Percentiles rank a stretch among this genome's conserved stretches.
These are phyloP conservation scores for Septoria petroselini DNA, from an alignment of 2,329 filamentous ascomycete genomes.

Conservation along the genomic window DNA sequence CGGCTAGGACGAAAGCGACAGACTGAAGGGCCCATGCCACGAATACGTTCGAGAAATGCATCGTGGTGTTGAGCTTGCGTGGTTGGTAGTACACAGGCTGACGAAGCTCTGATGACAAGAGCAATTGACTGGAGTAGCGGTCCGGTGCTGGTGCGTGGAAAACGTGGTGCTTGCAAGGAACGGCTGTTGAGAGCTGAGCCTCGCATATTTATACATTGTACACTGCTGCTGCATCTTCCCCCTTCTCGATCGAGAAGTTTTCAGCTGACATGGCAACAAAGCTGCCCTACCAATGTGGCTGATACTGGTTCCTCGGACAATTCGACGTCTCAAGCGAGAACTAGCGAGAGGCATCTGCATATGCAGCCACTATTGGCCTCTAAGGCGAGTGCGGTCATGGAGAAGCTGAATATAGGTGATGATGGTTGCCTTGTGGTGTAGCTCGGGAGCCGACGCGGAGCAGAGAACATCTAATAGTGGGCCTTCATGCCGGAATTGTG, in stretches of 20 bases:
- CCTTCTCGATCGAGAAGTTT: too few relatives aligned
- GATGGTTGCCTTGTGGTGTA: too few relatives aligned
- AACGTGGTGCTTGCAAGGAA: slow-evolving; percentile 5
- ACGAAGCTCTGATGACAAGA: not conserved
- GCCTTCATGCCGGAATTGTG: not conserved
- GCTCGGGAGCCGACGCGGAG: too few relatives aligned
- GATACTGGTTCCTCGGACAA: too few relatives aligned
- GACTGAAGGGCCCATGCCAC: slow-evolving; percentile 18
- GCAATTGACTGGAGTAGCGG: slow-evolving; percentile 1
- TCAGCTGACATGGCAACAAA: too few relatives aligned
- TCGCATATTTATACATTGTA: slow-evolving; percentile 3
- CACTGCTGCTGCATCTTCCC: too few relatives aligned
- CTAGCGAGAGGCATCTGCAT: too few relatives aligned
- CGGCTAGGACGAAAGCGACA: slow-evolving; percentile 16
- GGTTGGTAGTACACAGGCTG: slow-evolving; percentile 7
- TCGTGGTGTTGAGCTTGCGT: slow-evolving; percentile 17
- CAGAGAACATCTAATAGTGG: not conserved
- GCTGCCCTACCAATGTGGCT: too few relatives aligned
- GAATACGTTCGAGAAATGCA: slow-evolving; percentile 27
- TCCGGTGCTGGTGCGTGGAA: slow-evolving; percentile 9
- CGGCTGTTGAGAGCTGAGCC: not conserved
- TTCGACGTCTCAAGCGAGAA: too few relatives aligned
- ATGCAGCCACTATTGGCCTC: too few relatives aligned
- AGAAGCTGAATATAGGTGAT: too few relatives aligned
- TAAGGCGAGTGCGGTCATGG: too few relatives aligned